Conservation (phyloP, 495 filamentous ascomycete species). For the Clavariopsis aquatica region DNA sequence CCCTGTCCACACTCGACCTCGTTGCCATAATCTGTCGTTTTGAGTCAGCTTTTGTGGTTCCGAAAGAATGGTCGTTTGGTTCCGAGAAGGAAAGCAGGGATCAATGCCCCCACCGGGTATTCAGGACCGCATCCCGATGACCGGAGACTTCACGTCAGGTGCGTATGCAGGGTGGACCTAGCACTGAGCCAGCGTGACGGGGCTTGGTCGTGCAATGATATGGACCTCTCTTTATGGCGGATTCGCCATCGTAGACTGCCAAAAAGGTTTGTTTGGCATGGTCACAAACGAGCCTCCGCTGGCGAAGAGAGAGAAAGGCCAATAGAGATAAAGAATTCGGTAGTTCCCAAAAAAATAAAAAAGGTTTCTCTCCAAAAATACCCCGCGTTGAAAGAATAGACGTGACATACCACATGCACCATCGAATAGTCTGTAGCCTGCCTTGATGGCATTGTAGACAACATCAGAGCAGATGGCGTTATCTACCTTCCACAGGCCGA, state of each 20-base stretch:
- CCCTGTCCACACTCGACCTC: conserved; percentile 55
- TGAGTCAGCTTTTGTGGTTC: conserved; percentile 2
- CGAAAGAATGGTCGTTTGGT: background rate
- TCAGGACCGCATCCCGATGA: conserved; percentile 9
- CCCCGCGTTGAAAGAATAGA: conserved; percentile 44
- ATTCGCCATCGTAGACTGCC: too few species aligned
- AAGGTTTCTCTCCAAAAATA: too few species aligned
- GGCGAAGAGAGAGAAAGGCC: too few species aligned
- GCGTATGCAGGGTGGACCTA: background rate
- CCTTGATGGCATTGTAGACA: conserved; percentile 40
- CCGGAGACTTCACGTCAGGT: conserved; percentile 1
- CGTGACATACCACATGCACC: conserved; percentile 40
- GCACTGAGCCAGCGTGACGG: background rate
- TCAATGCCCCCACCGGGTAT: conserved; percentile 2
- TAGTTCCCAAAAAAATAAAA: too few species aligned
- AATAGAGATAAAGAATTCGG: too few species aligned
- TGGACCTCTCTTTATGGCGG: background rate
- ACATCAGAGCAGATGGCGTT: conserved; percentile 33
- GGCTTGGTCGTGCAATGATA: background rate
- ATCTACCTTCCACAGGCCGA: conserved; percentile 41
- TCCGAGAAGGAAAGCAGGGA: conserved; percentile 12
- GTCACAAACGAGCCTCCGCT: too few species aligned
- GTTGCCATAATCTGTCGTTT: conserved; percentile 52
- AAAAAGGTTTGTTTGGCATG: too few species aligned
- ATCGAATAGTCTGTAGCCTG: conserved; percentile 37